A percentile compares a stretch with the other conserved stretches of the same genome.
These are phyloP conservation scores for Ceratocystis variospora DNA, from an alignment of 2,329 filamentous ascomycete genomes.

Conservation along the genomic window DNA sequence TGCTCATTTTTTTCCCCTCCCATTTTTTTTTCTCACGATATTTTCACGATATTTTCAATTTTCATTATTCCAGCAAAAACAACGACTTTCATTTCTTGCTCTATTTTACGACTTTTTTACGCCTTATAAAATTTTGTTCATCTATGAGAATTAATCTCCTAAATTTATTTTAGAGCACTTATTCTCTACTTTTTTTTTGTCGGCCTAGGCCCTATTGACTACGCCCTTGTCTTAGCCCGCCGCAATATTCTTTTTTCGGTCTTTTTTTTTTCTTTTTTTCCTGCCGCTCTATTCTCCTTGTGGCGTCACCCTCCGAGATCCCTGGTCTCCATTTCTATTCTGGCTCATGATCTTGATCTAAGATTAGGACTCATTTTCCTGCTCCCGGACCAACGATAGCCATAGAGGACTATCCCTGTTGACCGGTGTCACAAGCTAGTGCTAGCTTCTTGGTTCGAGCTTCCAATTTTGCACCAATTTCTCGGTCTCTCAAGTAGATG, in stretches of 20 bases:
- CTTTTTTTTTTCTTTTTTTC: neutral
- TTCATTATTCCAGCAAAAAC: conserved; percentile 10
- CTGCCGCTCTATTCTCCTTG: neutral
- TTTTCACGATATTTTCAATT: conserved; percentile 10
- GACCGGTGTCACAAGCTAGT: neutral
- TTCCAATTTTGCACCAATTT: neutral
- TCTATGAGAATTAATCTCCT: neutral
- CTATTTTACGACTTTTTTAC: conserved; percentile 4
- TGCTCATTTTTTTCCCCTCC: neutral
- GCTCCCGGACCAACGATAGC: neutral
- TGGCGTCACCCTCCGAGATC: neutral
- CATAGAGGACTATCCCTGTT: conserved; percentile 2
- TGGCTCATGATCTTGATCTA: conserved; percentile 10
- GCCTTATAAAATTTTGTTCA: neutral
- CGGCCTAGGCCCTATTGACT: neutral
- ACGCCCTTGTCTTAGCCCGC: neutral
- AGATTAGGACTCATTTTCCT: conserved; percentile 9
- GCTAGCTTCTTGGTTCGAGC: neutral
- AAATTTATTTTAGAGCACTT: neutral
- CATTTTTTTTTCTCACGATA: conserved; percentile 16
- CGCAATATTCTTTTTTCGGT: neutral
- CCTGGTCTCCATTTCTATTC: neutral
- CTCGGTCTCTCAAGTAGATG: neutral
- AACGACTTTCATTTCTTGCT: neutral
- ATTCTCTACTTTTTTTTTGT: neutral